Evolutionary conservation across 208 protist genomes (phyloP), one percentile per base, ranked within the genome.

Genomic region (Wallacemonas collosoma): DNA sequence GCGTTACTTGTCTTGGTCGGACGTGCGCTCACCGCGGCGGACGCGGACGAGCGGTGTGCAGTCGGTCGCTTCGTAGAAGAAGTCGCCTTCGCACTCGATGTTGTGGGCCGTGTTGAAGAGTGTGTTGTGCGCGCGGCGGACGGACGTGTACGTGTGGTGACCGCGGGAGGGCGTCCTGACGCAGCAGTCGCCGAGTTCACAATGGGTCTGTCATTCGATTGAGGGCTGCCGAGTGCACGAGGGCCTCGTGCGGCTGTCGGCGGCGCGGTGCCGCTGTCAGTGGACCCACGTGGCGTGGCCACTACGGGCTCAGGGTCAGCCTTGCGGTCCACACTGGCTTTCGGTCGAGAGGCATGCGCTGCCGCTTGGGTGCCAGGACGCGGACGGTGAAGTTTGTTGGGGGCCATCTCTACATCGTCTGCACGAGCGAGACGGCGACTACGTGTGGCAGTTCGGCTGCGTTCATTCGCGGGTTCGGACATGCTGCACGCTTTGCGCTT

Each of bases 321-420:
- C 17, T 8, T 41, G 5, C 6, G 14, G 41, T 11, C 60, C 8
- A 41, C 40, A 1, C 3, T 41, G 26, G 38, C 7, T 65, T 65
- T 65, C 14, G 38, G 14, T 8, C 26, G 60, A n/a, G 53, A 35
- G 11, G 53, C 14, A 17, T 17, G 5, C 53, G 53, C 53, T 7
- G 15, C 17, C 14, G 53, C 11, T 7, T 8, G 6, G 14, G 15
- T 39, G 60, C 60, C n/a, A 26, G 43, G 15, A 41, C 40, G 60
- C 15, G 38, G n/a, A 26, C 60, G 60, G 8, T 65, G 60, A 45
- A 65, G 41, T 26, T 65, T 65, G 60, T 35, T 65, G n/a, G 60
- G 60, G 4, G 60, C 60, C 2, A 41, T 14, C 1, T 65, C 60
- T 14, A 36, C 60, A 5, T 8, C 60, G 26, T 6, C 15, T 26